phyloP scores from a whole-genome alignment of 306 rosid species.

The Cercis canadensis region DNA sequence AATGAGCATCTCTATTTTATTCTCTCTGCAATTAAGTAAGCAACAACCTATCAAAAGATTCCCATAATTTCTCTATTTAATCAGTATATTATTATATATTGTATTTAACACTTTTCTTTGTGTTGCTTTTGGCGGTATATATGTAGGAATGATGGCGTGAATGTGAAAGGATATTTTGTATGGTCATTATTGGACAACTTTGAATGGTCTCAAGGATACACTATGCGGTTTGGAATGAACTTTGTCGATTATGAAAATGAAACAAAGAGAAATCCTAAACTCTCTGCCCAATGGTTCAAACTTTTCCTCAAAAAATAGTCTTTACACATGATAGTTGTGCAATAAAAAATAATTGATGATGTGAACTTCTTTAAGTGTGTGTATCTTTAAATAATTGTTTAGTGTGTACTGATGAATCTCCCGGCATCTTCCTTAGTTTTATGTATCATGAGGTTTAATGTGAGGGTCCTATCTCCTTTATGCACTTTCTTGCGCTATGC shows the following conservation, averaged over 20 bases:
- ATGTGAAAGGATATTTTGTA: slow-evolving; percentile 67
- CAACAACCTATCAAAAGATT: too few species aligned
- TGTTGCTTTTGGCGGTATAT: background rate
- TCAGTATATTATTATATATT: background rate
- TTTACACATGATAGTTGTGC: background rate
- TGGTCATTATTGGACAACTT: slow-evolving; percentile 74
- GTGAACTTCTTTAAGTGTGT: too few species aligned
- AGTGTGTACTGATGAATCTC: too few species aligned
- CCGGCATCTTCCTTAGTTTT: too few species aligned
- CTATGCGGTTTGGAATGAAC: slow-evolving; percentile 56
- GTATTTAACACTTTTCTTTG: background rate
- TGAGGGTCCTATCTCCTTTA: too few species aligned
- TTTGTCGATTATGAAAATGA: slow-evolving; percentile 54
- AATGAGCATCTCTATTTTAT: slow-evolving; percentile 47
- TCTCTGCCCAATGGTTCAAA: slow-evolving; percentile 64
- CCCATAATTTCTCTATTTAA: background rate
- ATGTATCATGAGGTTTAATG: too few species aligned
- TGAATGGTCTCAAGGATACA: slow-evolving; percentile 61
- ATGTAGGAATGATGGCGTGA: slow-evolving; percentile 48
- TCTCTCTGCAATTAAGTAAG: slow-evolving; percentile 52
- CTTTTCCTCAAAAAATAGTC: slow-evolving; percentile 40
- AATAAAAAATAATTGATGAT: background rate
- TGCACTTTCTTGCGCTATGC: too few species aligned
- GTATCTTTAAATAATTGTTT: too few species aligned
- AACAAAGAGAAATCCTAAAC: slow-evolving; percentile 51